A percentile compares a stretch with the other conserved stretches of the same genome.
Evolutionary conservation across 306 rosid genomes (phyloP).

Genomic region (Rosa rugosa): DNA sequence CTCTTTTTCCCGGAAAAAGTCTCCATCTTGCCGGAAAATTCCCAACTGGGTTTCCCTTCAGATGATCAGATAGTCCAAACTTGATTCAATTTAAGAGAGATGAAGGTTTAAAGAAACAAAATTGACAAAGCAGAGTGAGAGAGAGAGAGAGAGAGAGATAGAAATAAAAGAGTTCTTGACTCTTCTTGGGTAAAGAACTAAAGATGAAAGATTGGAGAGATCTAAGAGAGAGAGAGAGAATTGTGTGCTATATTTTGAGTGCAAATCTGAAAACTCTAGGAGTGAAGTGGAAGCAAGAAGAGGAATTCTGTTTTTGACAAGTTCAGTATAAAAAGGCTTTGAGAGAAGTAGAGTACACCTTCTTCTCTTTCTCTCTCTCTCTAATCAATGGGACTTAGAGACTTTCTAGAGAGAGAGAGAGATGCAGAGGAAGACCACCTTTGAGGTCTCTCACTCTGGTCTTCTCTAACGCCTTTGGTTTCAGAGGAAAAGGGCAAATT

Average conservation of each 20-base stretch:
- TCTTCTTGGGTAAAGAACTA: background rate
- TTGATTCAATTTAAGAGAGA: background rate
- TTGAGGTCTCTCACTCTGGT: conserved; percentile 34
- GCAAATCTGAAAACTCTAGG: conserved; percentile 1
- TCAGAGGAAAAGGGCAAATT: conserved; percentile 5
- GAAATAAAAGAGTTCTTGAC: conserved; percentile 15
- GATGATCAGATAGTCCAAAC: conserved; percentile 8
- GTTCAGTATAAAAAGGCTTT: background rate
- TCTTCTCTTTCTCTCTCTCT: background rate
- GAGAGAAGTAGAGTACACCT: background rate
- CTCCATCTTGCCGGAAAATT: conserved; percentile 29
- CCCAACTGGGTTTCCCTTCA: background rate
- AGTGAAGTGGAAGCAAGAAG: conserved; percentile 23
- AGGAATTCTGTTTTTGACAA: background rate
- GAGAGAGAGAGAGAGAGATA: background rate
- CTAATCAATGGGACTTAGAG: background rate
- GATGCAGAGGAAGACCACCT: conserved; percentile 19
- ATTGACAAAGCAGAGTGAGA: conserved; percentile 6
- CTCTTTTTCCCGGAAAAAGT: conserved; percentile 33
- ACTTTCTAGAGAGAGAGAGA: conserved; percentile 11
- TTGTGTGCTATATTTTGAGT: conserved; percentile 2
- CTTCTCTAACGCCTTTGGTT: conserved; percentile 28
- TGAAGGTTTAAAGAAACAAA: background rate
- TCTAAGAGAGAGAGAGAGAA: conserved; percentile 5
- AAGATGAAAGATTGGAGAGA: background rate